phyloP scores from a whole-genome alignment of 2,329 filamentous ascomycete species.

The Trichothecium roseum region DNA sequence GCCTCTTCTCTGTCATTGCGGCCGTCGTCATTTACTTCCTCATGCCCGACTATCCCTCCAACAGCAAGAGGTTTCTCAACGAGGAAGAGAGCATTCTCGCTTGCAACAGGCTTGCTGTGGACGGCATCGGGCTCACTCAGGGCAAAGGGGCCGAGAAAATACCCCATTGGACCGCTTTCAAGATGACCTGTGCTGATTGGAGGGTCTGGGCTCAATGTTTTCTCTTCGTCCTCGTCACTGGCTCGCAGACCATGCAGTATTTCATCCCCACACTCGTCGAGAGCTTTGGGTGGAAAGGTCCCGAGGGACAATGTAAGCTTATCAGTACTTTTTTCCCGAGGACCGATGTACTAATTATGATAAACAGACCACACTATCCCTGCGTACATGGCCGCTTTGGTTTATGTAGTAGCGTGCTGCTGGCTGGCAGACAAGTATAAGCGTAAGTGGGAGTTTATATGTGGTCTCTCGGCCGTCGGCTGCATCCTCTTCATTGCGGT shows the following conservation, averaged over 20 bases:
- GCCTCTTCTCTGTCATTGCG: constrained; percentile 3
- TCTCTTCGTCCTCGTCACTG: constrained; percentile 16
- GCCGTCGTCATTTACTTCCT: constrained; percentile 4
- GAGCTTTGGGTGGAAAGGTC: constrained; percentile 16
- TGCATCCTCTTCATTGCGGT: constrained; percentile 13
- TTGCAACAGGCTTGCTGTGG: constrained; percentile 3
- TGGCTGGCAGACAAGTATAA: constrained; percentile 14
- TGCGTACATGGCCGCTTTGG: constrained; percentile 13
- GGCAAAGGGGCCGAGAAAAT: constrained; percentile 6
- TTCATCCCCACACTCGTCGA: constrained; percentile 20
- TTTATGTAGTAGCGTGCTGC: constrained; percentile 14
- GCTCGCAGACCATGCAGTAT: constrained; percentile 19
- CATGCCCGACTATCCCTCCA: constrained; percentile 5
- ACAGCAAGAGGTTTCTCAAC: constrained; percentile 4
- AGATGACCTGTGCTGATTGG: constrained; percentile 14
- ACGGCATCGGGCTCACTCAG: constrained; percentile 3
- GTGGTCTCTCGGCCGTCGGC: constrained; percentile 12
- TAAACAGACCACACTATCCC: constrained; percentile 14
- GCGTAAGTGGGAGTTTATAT: constrained; percentile 16
- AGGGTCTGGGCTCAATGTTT: constrained; percentile 12
- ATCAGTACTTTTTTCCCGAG: not conserved
- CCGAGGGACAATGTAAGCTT: constrained; percentile 7
- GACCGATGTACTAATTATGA: not conserved
- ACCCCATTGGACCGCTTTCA: constrained; percentile 14
- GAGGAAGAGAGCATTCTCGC: constrained; percentile 3